These are phyloP conservation scores for Lumnitzera racemosa DNA, from an alignment of 345 rosid genomes.

Conservation along the genomic window DNA sequence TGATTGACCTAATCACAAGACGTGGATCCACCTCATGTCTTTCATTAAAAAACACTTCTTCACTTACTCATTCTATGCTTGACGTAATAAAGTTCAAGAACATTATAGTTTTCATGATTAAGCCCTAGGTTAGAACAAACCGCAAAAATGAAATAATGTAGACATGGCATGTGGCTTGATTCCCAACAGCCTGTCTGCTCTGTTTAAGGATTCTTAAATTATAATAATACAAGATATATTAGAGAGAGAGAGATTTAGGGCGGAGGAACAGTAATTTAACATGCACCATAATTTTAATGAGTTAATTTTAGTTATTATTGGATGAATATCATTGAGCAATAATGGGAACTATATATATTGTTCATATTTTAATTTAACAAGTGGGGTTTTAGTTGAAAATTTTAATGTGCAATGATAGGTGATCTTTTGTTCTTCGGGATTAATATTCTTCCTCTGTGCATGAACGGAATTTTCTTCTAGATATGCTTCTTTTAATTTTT, in stretches of 20 bases:
- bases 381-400: conserved; percentile 7
- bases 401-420: neutral
- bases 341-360: neutral
- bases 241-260: neutral
- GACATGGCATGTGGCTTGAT: conserved; percentile 35
- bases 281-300: neutral
- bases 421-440: neutral
- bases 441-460: neutral
- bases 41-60: neutral
- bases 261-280: conserved; percentile 13
- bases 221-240: neutral
- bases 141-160: conserved; percentile 1
- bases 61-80: too few species aligned
- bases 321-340: conserved; percentile 6
- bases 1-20: neutral
- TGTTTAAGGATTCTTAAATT: conserved; percentile 15
- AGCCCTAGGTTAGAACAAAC: neutral
- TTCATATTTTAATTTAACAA: conserved; percentile 1
- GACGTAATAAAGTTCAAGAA: too few species aligned
- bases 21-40: neutral
- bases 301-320: neutral
- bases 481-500: too few species aligned
- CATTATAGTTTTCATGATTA: too few species aligned
- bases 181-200: conserved; percentile 29
- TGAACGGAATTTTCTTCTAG: too few species aligned